Conservation (phyloP, 163 green algal genomes). For the Chlamydomonas reinhardtii region DNA sequence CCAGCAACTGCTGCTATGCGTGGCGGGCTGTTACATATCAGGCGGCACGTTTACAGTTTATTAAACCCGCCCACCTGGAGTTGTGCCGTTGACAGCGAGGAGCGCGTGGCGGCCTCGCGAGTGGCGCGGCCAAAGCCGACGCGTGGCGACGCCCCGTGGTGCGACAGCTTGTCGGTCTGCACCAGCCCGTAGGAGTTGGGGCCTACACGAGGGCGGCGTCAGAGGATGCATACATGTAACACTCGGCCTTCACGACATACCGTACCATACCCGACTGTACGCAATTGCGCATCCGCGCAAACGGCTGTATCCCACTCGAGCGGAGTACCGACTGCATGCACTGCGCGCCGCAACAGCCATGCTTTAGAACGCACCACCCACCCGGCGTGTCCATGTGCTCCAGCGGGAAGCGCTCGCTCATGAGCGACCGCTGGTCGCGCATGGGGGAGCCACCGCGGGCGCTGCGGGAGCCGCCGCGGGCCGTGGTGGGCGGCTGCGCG, state of each 20-base stretch:
- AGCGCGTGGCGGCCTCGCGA: not conserved
- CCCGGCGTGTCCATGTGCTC: conserved; percentile 20
- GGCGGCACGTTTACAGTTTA: no score
- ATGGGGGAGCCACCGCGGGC: not conserved
- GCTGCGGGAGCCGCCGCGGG: not conserved
- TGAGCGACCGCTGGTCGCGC: conserved; percentile 16
- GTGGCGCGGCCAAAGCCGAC: not conserved
- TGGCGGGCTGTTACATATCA: no score
- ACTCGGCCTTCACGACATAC: no score
- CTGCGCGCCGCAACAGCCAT: not conserved
- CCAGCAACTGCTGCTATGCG: no score
- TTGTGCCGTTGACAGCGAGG: not conserved
- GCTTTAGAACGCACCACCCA: no score
- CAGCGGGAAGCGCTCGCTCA: conserved; percentile 28
- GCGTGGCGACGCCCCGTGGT: not conserved
- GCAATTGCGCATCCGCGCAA: no score
- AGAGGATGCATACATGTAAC: no score
- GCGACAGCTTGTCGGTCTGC: not conserved
- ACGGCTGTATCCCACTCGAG: no score
- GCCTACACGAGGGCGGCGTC: not conserved
- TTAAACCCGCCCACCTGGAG: not conserved
- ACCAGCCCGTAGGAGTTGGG: conserved; percentile 15
- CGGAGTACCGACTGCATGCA: no score
- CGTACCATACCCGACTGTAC: no score
- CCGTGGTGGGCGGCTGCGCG: not conserved